phyloP scores from a whole-genome alignment of 176 grass and related monocot species.

The Carex pumila region DNA sequence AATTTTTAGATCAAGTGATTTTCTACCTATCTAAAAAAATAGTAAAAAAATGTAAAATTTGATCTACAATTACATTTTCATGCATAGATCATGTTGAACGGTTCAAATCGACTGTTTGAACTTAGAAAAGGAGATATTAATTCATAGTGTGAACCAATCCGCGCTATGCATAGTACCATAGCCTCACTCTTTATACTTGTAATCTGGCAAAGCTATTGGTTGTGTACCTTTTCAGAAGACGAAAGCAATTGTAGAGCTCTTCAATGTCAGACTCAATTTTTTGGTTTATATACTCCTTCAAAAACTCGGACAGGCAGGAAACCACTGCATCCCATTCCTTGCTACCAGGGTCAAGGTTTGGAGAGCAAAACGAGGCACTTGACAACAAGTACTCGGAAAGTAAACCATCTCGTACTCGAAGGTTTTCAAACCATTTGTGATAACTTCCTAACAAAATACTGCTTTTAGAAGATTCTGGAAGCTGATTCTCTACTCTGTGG shows the following conservation, averaged over 20 bases:
- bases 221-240: constrained; percentile 73
- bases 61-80: too few species aligned
- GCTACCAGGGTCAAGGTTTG: constrained; percentile 29
- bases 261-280: constrained; percentile 83
- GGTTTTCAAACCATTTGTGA: constrained; percentile 50
- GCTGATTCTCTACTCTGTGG: constrained; percentile 41
- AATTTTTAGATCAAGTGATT: too few species aligned
- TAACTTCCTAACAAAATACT: constrained; percentile 27
- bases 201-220: neutral
- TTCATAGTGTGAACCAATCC: too few species aligned
- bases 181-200: neutral
- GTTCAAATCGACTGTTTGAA: too few species aligned
- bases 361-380: constrained; percentile 26
- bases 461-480: constrained; percentile 17
- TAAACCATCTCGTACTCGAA: constrained; percentile 43
- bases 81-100: too few species aligned
- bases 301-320: constrained; percentile 31
- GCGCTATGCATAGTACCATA: too few species aligned
- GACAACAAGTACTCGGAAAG: constrained; percentile 55
- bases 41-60: too few species aligned
- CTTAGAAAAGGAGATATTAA: too few species aligned
- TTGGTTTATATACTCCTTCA: constrained; percentile 54
- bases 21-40: too few species aligned
- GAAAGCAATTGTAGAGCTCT: constrained; percentile 89
- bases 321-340: constrained; percentile 51